Evolutionary conservation across 1,284 basidiomycete genomes (phyloP).

Genomic region (Quambalaria eucalypti): DNA sequence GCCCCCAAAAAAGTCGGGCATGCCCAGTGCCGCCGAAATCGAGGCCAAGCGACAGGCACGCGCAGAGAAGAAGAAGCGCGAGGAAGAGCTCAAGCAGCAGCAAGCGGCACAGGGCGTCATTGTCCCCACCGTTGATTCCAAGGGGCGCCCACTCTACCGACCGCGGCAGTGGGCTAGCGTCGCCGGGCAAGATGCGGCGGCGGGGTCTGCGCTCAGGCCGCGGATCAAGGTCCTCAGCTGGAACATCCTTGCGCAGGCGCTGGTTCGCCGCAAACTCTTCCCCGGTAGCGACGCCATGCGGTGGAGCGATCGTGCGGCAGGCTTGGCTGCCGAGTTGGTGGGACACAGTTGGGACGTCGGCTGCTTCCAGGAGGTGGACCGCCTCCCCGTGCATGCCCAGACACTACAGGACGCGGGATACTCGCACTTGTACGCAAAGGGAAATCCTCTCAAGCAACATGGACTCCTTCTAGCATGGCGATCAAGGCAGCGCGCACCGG

Average conservation of each 20-base stretch:
- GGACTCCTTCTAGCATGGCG: constrained; percentile 42
- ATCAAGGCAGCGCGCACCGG: not conserved
- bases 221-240: constrained; percentile 13
- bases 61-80: constrained; percentile 9
- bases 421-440: constrained; percentile 35
- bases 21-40: constrained; percentile 2
- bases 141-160: constrained; percentile 3
- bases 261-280: constrained; percentile 48
- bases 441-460: constrained; percentile 41
- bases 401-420: constrained; percentile 28
- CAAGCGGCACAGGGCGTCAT: not conserved
- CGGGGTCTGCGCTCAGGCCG: not conserved
- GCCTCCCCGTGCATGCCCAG: constrained; percentile 38
- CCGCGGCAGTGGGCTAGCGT: constrained; percentile 4
- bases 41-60: constrained; percentile 6
- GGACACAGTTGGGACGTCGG: constrained; percentile 47
- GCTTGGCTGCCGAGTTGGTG: constrained; percentile 25
- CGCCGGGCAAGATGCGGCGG: not conserved
- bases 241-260: constrained; percentile 48
- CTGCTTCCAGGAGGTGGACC: constrained; percentile 49
- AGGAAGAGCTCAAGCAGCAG: constrained; percentile 3
- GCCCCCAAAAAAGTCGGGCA: not conserved
- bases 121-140: not conserved
- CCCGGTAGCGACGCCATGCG: constrained; percentile 49
- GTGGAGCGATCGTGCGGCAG: constrained; percentile 41